phyloP scores from a whole-genome alignment of 2,329 filamentous ascomycete genomes.

The Lasiodiplodia sp. region DNA sequence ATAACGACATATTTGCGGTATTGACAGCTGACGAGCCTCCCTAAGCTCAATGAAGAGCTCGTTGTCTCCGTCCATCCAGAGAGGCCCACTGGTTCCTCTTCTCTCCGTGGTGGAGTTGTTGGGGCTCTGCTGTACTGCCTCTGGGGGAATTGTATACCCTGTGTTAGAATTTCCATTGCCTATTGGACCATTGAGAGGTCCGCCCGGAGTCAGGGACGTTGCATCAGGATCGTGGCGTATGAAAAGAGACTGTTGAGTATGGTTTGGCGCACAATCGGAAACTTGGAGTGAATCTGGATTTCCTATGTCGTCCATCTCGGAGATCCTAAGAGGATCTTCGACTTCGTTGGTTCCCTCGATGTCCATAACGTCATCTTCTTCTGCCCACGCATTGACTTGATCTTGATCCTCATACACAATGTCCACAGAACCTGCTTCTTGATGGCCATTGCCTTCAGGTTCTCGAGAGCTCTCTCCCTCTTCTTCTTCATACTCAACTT shows the following conservation, averaged over 20 bases:
- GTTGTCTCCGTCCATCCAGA: constrained; percentile 45
- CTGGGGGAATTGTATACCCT: background rate
- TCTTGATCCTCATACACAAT: background rate
- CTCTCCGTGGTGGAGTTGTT: background rate
- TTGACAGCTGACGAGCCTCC: constrained; percentile 38
- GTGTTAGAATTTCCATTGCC: background rate
- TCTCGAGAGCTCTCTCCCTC: constrained; percentile 26
- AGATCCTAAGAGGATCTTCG: background rate
- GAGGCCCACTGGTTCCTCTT: constrained; percentile 35
- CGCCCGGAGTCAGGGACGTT: background rate
- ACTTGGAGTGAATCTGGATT: background rate
- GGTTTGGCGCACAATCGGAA: background rate
- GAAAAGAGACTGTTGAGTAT: background rate
- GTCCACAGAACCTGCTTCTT: background rate
- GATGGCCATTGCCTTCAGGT: constrained; percentile 34
- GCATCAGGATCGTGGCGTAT: background rate
- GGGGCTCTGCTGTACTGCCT: background rate
- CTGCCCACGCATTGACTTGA: background rate
- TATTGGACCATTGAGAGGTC: background rate
- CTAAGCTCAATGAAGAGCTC: constrained; percentile 45
- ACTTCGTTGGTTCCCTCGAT: background rate
- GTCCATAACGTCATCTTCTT: background rate
- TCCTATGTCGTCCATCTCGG: background rate
- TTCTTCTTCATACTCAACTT: background rate
- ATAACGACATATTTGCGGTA: constrained; percentile 34